Base-by-base conservation (phyloP, 2,329 filamentous ascomycete genomes). In the Aspergillus fijiensis region DNA sequence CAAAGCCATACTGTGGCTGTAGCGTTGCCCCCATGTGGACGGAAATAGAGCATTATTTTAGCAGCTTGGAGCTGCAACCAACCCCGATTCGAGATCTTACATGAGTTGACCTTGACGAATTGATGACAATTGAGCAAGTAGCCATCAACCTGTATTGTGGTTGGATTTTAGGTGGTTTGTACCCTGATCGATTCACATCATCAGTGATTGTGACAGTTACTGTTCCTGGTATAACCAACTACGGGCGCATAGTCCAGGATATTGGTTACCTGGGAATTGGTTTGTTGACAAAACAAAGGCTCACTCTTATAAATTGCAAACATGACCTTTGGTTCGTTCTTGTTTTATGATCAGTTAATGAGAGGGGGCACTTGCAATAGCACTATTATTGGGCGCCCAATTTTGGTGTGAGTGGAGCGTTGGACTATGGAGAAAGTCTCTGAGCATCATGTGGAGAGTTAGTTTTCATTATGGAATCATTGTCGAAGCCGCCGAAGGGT, bases 401-500 rank as follows among this genome's bases (percentile, higher is more conserved):
- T 19, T n/a, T 19, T 45, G 39, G 39, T 45, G 39, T 45, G 39
- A n/a, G 39, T 45, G 39, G 39, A 45, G 39, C 14, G 6, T 12
- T 45, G 16, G 39, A n/a, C 6, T 19, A 55, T 55, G 45, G 42
- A 49, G 45, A 49, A 55, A 47, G 48, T 55, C 53, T 45, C 53
- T 48, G 53, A 55, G 12, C 29, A 53, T 56, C 56, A 59, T 50
- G 60, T 53, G 60, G 60, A 55, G 56, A 57, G 51, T 49, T 49
- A 49, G 56, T 51, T 59, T 60, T 52, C 47, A 16, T 51, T 51
- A 57, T 62, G 57, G 60, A 63, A 63, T 49, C 51, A 54, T 53
- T 51, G 54, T 63, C 58, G 60, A 63, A 63, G 60, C 55, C 60
- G 55, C 48, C 53, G 53, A 55, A 55, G 53, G 42, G 25, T 49